These are phyloP conservation scores for Naumovozyma castellii DNA, from an alignment of 805 yeast genomes.

Conservation along the genomic window DNA sequence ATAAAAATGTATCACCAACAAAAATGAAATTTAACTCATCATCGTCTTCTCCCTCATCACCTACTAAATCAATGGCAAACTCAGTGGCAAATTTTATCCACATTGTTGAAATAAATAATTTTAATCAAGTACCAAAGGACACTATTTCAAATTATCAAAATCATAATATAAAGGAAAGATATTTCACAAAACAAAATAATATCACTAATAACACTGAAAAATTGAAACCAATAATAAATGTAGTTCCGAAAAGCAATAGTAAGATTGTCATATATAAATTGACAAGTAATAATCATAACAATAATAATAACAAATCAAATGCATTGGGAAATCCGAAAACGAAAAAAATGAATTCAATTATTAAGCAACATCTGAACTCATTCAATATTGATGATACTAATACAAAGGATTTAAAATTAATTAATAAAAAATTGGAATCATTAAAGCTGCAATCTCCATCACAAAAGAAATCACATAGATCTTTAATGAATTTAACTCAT, in stretches of 20 bases:
- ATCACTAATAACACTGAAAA: conserved; percentile 5
- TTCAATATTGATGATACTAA: background rate
- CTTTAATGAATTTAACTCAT: conserved; percentile 11
- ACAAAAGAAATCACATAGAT: conserved; percentile 5
- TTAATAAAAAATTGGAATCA: background rate
- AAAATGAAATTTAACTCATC: too few species aligned
- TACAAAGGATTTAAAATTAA: background rate
- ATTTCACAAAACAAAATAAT: background rate
- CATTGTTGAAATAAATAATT: too few species aligned
- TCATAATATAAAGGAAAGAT: background rate
- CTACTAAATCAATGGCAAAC: too few species aligned
- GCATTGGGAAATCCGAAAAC: conserved; percentile 2
- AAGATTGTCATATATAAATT: background rate
- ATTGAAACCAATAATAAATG: conserved; percentile 11
- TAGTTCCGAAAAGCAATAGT: conserved; percentile 3
- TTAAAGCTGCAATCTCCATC: background rate
- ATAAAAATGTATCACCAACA: too few species aligned
- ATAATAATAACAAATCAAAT: conserved; percentile 8
- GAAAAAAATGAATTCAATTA: background rate
- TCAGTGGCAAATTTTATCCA: too few species aligned
- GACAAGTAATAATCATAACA: conserved; percentile 1
- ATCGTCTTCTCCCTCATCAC: too few species aligned
- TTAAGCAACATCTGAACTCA: too few species aligned
- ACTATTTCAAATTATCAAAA: background rate
- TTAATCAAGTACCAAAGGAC: too few species aligned